Evolutionary conservation across 2,329 filamentous ascomycete genomes (phyloP).

Genomic region (Geosmithia morbida): DNA sequence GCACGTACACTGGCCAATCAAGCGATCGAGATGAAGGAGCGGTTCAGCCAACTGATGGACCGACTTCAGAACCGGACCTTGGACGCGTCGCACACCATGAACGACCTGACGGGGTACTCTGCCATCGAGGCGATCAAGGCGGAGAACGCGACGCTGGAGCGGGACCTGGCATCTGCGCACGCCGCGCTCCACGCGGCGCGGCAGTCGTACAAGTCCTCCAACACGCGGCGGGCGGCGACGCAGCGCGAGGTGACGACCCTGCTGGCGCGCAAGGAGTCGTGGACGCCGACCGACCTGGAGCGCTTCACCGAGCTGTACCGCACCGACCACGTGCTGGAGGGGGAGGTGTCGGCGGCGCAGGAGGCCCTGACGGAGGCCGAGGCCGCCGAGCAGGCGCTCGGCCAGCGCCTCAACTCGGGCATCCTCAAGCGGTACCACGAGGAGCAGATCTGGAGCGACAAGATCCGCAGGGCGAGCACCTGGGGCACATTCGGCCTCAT

Average conservation of each 20-base stretch:
- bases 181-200: conserved; percentile 56
- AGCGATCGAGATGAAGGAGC: conserved; percentile 16
- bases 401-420: conserved; percentile 60
- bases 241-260: conserved; percentile 93
- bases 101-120: conserved; percentile 87
- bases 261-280: conserved; percentile 84
- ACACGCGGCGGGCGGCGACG: conserved; percentile 68
- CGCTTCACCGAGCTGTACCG: conserved; percentile 88
- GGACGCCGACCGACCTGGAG: conserved; percentile 77
- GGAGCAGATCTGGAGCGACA: conserved; percentile 98
- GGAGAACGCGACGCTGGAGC: conserved; percentile 57
- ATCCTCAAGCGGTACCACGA: conserved; percentile 93
- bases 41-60: conserved; percentile 56
- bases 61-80: conserved; percentile 74
- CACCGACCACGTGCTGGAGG: conserved; percentile 85
- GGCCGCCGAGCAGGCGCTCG: conserved; percentile 62
- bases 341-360: conserved; percentile 60
- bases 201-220: conserved; percentile 66
- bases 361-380: conserved; percentile 63
- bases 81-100: conserved; percentile 74
- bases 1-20: conserved; percentile 8
- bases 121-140: conserved; percentile 76
- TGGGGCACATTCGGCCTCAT: conserved; percentile 98
- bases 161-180: conserved; percentile 43
- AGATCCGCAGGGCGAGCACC: conserved; percentile 88